Conservation (phyloP, 108 stramenopile genomes). For the Fistulifera pelliculosa region DNA sequence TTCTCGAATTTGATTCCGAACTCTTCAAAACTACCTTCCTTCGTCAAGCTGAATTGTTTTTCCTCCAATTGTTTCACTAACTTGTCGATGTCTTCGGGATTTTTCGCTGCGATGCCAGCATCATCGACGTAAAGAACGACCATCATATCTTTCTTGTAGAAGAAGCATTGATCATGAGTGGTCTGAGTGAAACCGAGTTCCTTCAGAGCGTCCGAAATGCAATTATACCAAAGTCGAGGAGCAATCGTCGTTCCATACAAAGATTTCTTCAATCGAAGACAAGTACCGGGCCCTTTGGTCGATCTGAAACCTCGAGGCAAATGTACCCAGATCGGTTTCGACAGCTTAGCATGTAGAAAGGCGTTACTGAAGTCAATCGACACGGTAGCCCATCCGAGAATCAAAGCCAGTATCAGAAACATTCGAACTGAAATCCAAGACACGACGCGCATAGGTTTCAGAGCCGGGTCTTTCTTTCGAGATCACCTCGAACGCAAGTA, state of each 20-base stretch:
- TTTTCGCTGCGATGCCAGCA: not conserved
- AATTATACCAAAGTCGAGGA: slow-evolving; percentile 13
- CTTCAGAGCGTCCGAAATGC: not conserved
- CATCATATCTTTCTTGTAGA: slow-evolving; percentile 18
- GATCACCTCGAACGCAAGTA: slow-evolving; percentile 25
- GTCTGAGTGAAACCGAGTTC: slow-evolving; percentile 4
- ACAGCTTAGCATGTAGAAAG: slow-evolving; percentile 11
- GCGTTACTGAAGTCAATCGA: slow-evolving; percentile 17
- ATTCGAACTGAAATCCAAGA: slow-evolving; percentile 25
- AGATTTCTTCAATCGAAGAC: slow-evolving; percentile 14
- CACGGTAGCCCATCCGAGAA: slow-evolving; percentile 9
- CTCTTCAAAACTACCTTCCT: slow-evolving; percentile 14
- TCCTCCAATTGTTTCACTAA: not conserved
- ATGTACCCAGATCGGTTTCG: slow-evolving; percentile 14
- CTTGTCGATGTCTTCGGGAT: not conserved
- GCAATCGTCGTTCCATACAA: slow-evolving; percentile 13
- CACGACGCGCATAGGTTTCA: slow-evolving; percentile 34
- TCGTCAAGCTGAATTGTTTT: slow-evolving; percentile 13
- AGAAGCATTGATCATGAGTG: slow-evolving; percentile 26
- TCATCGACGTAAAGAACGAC: slow-evolving; percentile 38
- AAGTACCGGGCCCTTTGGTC: not conserved
- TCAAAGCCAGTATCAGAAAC: slow-evolving; percentile 18
- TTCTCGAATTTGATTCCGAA: slow-evolving; percentile 16
- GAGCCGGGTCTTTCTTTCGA: not conserved
- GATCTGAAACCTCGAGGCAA: slow-evolving; percentile 13